Evolutionary conservation across 345 rosid species (phyloP).

Genomic region (Brassica juncea): DNA sequence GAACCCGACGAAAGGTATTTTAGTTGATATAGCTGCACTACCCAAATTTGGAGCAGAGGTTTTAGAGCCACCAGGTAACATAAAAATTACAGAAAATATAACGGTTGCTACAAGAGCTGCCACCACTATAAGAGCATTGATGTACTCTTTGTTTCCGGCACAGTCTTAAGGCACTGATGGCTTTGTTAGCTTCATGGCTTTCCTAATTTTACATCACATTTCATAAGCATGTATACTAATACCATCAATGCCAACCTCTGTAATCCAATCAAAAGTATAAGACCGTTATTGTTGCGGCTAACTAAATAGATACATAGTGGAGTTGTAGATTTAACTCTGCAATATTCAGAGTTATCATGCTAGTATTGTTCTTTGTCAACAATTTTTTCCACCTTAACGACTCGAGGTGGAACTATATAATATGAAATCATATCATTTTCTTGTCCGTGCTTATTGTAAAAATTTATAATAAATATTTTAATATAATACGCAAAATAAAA

Average conservation of each 20-base stretch:
- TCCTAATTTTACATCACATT: neutral
- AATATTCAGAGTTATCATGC: neutral
- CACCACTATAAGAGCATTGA: neutral
- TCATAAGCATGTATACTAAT: neutral
- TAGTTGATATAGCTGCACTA: neutral
- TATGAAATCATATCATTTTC: too few relatives aligned
- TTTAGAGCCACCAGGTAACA: neutral
- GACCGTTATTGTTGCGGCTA: too few relatives aligned
- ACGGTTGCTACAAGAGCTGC: slow-evolving; percentile 1
- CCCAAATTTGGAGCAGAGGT: neutral
- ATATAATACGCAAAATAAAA: too few relatives aligned
- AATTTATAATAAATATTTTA: too few relatives aligned
- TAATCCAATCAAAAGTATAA: neutral
- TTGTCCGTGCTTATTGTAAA: too few relatives aligned
- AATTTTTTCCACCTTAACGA: too few relatives aligned
- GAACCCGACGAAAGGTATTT: neutral
- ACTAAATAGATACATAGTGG: neutral
- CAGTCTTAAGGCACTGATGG: neutral
- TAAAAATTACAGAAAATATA: neutral
- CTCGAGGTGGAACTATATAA: too few relatives aligned
- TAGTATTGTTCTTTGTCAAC: neutral
- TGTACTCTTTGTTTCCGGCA: neutral
- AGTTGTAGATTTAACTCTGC: neutral
- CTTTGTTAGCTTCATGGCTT: neutral
- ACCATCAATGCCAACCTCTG: neutral